These are phyloP conservation scores for Populus davidiana DNA, from an alignment of 345 rosid species.

Conservation along the genomic window DNA sequence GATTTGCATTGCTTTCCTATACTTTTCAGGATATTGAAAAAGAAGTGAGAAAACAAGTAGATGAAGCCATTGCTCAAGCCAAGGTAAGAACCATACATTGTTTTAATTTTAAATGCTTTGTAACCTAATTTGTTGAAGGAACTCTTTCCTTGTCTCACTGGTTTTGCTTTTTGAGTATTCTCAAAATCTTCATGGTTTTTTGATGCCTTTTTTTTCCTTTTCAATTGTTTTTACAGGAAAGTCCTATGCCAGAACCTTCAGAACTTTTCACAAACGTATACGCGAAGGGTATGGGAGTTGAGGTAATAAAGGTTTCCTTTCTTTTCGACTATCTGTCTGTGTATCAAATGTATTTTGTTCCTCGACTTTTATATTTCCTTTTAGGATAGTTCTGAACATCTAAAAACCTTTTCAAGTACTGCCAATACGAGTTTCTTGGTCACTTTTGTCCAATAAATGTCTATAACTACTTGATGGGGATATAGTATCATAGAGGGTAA, in stretches of 20 bases:
- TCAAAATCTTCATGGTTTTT: not conserved
- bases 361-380: not conserved
- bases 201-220: conserved; percentile 4
- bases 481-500: too few species aligned
- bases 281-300: conserved; percentile 67
- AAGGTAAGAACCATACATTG: conserved; percentile 49
- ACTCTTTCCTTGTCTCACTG: not conserved
- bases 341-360: not conserved
- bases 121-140: not conserved
- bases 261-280: conserved; percentile 84
- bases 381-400: not conserved
- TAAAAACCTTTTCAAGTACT: not conserved
- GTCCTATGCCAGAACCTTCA: conserved; percentile 87
- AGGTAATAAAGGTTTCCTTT: conserved; percentile 45
- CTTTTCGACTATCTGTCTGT: not conserved
- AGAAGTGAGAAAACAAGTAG: conserved; percentile 84
- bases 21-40: conserved; percentile 79
- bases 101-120: not conserved
- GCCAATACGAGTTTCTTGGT: too few species aligned
- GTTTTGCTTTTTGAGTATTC: not conserved
- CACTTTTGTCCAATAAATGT: too few species aligned
- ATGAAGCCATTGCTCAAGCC: conserved; percentile 91
- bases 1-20: not conserved
- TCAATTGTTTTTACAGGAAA: conserved; percentile 54
- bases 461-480: too few species aligned